Conservation (phyloP, 2,329 filamentous ascomycete genomes). For the Sordariomycetes sp. region DNA sequence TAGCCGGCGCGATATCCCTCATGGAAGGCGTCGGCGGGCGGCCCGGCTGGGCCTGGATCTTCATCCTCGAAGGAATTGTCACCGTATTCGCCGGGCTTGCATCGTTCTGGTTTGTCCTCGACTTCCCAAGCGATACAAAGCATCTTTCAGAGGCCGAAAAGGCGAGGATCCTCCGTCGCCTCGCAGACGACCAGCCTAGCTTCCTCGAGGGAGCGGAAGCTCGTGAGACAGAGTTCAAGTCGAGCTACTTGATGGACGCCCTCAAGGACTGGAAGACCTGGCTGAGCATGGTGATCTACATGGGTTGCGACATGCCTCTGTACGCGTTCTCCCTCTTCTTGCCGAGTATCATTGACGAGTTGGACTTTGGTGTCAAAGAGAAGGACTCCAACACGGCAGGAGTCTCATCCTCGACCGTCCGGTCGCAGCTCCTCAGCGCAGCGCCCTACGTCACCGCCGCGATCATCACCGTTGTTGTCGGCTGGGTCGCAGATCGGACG, state of each 20-base stretch:
- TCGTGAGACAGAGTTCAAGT: conserved; percentile 58
- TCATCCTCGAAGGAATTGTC: conserved; percentile 55
- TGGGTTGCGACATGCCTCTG: conserved; percentile 35
- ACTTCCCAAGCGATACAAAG: conserved; percentile 64
- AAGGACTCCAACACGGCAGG: conserved; percentile 6
- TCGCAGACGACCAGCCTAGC: conserved; percentile 56
- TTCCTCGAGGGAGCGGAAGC: conserved; percentile 30
- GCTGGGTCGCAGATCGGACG: conserved; percentile 56
- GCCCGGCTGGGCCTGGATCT: conserved; percentile 50
- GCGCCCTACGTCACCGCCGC: conserved; percentile 52
- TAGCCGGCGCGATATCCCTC: conserved; percentile 56
- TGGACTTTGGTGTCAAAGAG: conserved; percentile 7
- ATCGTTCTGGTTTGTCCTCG: conserved; percentile 65
- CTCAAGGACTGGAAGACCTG: conserved; percentile 69
- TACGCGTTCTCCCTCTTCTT: conserved; percentile 44
- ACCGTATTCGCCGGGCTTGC: conserved; percentile 55
- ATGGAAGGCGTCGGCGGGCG: conserved; percentile 50
- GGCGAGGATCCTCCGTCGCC: conserved; percentile 53
- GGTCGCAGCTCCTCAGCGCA: conserved; percentile 45
- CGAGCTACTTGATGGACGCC: conserved; percentile 59
- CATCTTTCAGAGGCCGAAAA: conserved; percentile 61
- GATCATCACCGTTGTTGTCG: conserved; percentile 49
- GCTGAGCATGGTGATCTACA: conserved; percentile 34
- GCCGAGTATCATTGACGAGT: conserved; percentile 40
- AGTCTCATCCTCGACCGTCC: conserved; percentile 20